A percentile compares a stretch with the other conserved stretches of the same genome.
Evolutionary conservation across 495 filamentous ascomycete genomes (phyloP).

Genomic region (Aspergillus asperescens): DNA sequence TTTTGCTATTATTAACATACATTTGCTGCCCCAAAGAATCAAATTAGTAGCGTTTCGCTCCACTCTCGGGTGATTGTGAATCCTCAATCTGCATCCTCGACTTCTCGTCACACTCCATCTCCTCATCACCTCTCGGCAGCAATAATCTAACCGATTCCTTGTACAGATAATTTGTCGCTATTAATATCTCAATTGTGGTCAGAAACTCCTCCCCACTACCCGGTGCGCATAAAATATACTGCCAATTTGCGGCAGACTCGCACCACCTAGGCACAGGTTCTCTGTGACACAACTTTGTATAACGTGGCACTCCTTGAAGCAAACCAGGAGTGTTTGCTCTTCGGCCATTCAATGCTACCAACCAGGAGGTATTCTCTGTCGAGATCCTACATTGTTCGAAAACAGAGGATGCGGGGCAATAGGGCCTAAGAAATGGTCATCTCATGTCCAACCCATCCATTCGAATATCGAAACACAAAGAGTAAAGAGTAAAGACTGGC

Average conservation of each 20-base stretch:
- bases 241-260: not conserved
- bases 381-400: not conserved
- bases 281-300: not conserved
- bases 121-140: not conserved
- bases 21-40: not conserved
- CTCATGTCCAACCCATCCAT: not conserved
- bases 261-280: not conserved
- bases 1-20: conserved; percentile 1
- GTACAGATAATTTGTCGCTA: not conserved
- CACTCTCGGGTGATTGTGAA: not conserved
- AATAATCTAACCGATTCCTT: not conserved
- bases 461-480: not conserved
- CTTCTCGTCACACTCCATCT: not conserved
- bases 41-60: not conserved
- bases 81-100: not conserved
- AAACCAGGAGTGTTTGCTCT: not conserved
- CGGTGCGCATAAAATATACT: not conserved
- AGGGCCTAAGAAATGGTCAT: not conserved
- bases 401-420: not conserved
- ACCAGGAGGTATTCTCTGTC: not conserved
- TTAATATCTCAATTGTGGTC: not conserved
- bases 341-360: not conserved
- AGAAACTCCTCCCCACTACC: too few relatives aligned
- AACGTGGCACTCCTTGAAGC: not conserved
- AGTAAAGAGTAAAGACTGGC: not conserved